A percentile compares a stretch with the other conserved stretches of the same genome.
Evolutionary conservation across 805 yeast species (phyloP).

Genomic region (Monosporozyma aerobia): DNA sequence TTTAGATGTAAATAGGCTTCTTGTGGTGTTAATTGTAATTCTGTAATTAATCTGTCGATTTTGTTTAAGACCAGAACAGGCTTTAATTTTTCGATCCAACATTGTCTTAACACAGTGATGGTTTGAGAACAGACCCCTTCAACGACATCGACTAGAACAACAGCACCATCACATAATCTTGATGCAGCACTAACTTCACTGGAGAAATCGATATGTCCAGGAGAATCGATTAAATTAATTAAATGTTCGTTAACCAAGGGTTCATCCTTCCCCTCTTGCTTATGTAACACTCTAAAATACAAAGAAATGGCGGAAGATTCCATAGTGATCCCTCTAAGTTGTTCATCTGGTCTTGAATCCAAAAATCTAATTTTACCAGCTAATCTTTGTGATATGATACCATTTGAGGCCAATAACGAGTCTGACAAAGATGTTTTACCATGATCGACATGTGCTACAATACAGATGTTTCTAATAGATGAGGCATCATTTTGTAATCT

Average conservation of each 20-base stretch:
- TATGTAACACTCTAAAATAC: slow-evolving; percentile 65
- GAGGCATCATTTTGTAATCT: slow-evolving; percentile 61
- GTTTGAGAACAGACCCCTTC: slow-evolving; percentile 99
- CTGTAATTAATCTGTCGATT: slow-evolving; percentile 76
- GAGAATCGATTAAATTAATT: slow-evolving; percentile 90
- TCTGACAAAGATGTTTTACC: slow-evolving; percentile 96
- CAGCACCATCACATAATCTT: slow-evolving; percentile 92
- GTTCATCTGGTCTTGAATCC: slow-evolving; percentile 94
- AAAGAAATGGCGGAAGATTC: slow-evolving; percentile 91
- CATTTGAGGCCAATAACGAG: slow-evolving; percentile 86
- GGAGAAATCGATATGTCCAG: slow-evolving; percentile 97
- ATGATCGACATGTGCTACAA: slow-evolving; percentile 96
- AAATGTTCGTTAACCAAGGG: slow-evolving; percentile 64
- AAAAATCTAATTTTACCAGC: slow-evolving; percentile 92
- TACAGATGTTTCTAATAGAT: slow-evolving; percentile 80
- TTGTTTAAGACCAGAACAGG: slow-evolving; percentile 86
- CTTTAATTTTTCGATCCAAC: slow-evolving; percentile 86
- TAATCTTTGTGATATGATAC: slow-evolving; percentile 86
- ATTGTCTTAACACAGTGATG: slow-evolving; percentile 85
- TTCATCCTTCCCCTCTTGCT: slow-evolving; percentile 34
- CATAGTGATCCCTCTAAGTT: slow-evolving; percentile 94
- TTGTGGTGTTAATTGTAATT: slow-evolving; percentile 67
- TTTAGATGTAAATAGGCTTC: slow-evolving; percentile 81
- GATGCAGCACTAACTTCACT: slow-evolving; percentile 96
- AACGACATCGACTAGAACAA: slow-evolving; percentile 89